A percentile compares a stretch with the other conserved stretches of the same genome.
These are phyloP conservation scores for Lepiota brunneoincarnata DNA, from an alignment of 768 basidiomycete genomes.

Conservation along the genomic window DNA sequence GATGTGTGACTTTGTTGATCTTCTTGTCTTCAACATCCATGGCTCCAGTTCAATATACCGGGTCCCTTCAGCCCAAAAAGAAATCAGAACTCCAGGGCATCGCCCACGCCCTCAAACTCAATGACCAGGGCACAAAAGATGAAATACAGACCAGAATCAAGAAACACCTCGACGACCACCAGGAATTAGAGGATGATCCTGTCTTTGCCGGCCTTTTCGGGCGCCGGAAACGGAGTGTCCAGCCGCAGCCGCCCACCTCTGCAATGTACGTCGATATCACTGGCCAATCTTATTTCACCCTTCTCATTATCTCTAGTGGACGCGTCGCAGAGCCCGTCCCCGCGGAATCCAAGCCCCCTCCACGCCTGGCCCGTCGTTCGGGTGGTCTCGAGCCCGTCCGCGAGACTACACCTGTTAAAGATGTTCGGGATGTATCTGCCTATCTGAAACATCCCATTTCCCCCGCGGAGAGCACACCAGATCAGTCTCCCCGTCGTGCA, in stretches of 20 bases:
- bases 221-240: slow-evolving; percentile 41
- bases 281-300: slow-evolving; percentile 12
- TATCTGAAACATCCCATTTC: slow-evolving; percentile 48
- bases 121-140: slow-evolving; percentile 59
- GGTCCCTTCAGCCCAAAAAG: slow-evolving; percentile 62
- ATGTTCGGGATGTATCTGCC: slow-evolving; percentile 48
- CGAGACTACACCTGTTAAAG: slow-evolving; percentile 49
- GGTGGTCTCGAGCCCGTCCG: slow-evolving; percentile 35
- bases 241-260: slow-evolving; percentile 27
- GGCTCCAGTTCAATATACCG: slow-evolving; percentile 44
- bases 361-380: slow-evolving; percentile 18
- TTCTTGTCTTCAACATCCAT: slow-evolving; percentile 33
- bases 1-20: slow-evolving; percentile 16
- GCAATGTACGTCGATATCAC: slow-evolving; percentile 13
- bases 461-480: slow-evolving; percentile 27
- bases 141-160: slow-evolving; percentile 62
- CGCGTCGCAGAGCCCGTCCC: slow-evolving; percentile 7
- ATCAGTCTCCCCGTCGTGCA: slow-evolving; percentile 21
- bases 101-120: slow-evolving; percentile 49
- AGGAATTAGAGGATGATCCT: slow-evolving; percentile 55
- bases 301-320: slow-evolving; percentile 13
- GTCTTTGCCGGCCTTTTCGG: slow-evolving; percentile 54
- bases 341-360: slow-evolving; percentile 23
- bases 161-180: slow-evolving; percentile 56
- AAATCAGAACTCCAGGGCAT: slow-evolving; percentile 67